These are phyloP conservation scores for Fusarium protoensiforme DNA, from an alignment of 2,329 filamentous ascomycete genomes.

Conservation along the genomic window DNA sequence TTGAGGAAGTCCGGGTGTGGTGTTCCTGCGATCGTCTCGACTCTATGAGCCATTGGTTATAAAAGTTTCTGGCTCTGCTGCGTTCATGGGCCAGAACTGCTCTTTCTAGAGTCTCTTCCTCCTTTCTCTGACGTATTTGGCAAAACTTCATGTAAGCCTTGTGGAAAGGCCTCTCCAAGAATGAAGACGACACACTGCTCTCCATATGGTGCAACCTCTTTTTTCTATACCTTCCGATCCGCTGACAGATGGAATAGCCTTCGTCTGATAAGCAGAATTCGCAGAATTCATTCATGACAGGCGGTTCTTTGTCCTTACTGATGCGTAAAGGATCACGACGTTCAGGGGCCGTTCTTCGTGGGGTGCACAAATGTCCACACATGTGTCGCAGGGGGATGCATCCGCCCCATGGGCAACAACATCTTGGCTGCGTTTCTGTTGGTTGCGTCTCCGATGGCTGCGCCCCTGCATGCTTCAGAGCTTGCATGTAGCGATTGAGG, in stretches of 20 bases:
- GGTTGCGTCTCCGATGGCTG: neutral
- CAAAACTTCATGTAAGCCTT: neutral
- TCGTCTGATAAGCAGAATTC: conserved; percentile 4
- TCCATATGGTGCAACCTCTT: neutral
- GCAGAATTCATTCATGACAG: neutral
- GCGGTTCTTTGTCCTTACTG: neutral
- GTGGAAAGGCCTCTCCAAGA: neutral
- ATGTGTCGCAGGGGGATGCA: conserved; percentile 30
- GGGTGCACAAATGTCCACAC: conserved; percentile 20
- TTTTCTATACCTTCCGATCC: neutral
- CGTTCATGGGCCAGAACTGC: neutral
- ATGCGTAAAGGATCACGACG: neutral
- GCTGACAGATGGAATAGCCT: neutral
- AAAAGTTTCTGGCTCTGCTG: neutral
- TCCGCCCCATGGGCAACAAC: neutral
- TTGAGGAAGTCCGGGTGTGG: neutral
- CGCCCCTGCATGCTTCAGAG: neutral
- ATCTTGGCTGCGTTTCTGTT: neutral
- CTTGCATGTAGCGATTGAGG: conserved; percentile 12
- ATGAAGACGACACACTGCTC: neutral
- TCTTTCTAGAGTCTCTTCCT: neutral
- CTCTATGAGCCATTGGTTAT: neutral
- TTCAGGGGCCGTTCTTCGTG: neutral
- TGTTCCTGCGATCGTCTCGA: neutral
- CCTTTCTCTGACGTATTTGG: neutral